Conservation (phyloP, 179 eudicot genomes). For the Amaranthus tricolor region DNA sequence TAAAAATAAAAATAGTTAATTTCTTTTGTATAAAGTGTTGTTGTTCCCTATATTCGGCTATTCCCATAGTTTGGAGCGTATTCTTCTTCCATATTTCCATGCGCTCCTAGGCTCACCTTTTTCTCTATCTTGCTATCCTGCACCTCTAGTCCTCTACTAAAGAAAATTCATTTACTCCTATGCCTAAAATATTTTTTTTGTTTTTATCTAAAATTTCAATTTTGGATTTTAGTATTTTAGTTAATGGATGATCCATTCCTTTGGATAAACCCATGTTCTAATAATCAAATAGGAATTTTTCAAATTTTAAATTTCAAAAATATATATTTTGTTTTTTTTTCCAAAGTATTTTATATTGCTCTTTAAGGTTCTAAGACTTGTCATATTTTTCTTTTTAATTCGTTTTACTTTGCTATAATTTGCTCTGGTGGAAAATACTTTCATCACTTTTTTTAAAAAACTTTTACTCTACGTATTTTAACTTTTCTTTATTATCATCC, state of each 20-base stretch:
- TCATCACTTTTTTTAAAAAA: too few relatives aligned
- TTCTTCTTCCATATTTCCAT: constrained; percentile 19
- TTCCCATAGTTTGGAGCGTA: constrained; percentile 9
- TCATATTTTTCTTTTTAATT: too few relatives aligned
- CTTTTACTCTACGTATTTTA: too few relatives aligned
- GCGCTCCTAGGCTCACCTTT: not conserved
- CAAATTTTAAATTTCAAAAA: too few relatives aligned
- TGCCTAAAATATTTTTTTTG: not conserved
- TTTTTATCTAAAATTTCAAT: not conserved
- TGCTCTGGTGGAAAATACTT: too few relatives aligned
- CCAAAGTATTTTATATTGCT: too few relatives aligned
- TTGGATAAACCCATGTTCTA: not conserved
- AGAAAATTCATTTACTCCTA: not conserved
- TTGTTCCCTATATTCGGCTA: not conserved
- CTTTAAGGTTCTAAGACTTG: too few relatives aligned
- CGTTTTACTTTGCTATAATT: too few relatives aligned
- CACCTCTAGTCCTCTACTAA: not conserved
- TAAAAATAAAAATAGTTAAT: not conserved
- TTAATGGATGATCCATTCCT: not conserved
- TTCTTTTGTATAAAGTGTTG: not conserved
- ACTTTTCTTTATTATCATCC: too few relatives aligned
- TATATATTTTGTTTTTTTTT: too few relatives aligned
- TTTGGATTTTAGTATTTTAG: not conserved
- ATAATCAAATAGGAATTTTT: too few relatives aligned
- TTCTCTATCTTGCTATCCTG: not conserved